phyloP scores from a whole-genome alignment of 352 stramenopile genomes.

The Globisporangium recalcitrans region DNA sequence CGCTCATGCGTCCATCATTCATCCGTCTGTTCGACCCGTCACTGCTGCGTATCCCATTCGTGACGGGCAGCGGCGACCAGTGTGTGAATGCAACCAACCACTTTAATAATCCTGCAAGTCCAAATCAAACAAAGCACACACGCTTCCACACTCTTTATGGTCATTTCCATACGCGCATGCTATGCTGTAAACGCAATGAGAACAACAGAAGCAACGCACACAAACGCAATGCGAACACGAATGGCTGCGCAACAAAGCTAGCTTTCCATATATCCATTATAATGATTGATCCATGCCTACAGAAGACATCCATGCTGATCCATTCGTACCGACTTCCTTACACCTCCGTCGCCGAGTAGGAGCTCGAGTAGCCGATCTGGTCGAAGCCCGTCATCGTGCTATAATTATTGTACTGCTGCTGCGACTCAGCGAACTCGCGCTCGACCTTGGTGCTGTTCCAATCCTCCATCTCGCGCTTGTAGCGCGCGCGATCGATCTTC shows the following conservation, averaged over 20 bases:
- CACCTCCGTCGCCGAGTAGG: slow-evolving; percentile 69
- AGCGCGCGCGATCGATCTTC: slow-evolving; percentile 85
- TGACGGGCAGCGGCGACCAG: background rate
- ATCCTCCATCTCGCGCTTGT: slow-evolving; percentile 92
- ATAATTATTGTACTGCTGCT: slow-evolving; percentile 82
- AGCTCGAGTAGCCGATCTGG: slow-evolving; percentile 66
- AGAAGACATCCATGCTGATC: background rate
- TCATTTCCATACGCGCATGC: background rate
- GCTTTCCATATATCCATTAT: slow-evolving; percentile 12
- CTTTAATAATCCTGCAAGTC: slow-evolving; percentile 1
- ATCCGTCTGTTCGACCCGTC: background rate
- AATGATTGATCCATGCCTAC: slow-evolving; percentile 1
- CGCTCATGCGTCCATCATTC: background rate
- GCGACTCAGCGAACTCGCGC: slow-evolving; percentile 76
- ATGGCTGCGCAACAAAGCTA: slow-evolving; percentile 1
- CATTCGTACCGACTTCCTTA: slow-evolving; percentile 22
- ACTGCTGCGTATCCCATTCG: background rate
- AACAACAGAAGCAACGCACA: background rate
- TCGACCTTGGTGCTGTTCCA: slow-evolving; percentile 86
- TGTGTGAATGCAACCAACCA: background rate
- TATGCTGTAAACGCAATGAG: background rate
- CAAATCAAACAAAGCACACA: background rate
- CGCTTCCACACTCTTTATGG: background rate
- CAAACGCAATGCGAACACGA: background rate
- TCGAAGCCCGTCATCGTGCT: slow-evolving; percentile 77